These are phyloP conservation scores for Amauroascus niger DNA, from an alignment of 2,329 filamentous ascomycete genomes.

Conservation along the genomic window DNA sequence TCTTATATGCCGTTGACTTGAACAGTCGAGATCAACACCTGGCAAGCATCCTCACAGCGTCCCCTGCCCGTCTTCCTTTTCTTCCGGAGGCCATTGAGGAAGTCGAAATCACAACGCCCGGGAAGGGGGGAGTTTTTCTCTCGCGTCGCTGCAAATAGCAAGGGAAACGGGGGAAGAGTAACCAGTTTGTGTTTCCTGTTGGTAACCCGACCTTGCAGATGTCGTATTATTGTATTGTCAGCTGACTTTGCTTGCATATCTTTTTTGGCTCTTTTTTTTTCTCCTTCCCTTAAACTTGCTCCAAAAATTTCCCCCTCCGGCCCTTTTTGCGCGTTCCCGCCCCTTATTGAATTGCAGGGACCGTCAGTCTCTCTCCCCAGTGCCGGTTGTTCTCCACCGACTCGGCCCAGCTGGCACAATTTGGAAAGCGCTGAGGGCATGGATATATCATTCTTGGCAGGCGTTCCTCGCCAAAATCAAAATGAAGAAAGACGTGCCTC, in stretches of 20 bases:
- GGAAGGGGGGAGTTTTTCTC: neutral
- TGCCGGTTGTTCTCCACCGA: conserved; percentile 11
- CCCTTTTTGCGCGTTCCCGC: conserved; percentile 1
- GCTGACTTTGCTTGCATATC: conserved; percentile 13
- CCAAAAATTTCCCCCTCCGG: neutral
- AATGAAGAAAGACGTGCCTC: conserved; percentile 12
- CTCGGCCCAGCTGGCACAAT: conserved; percentile 2
- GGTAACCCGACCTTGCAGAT: conserved; percentile 11
- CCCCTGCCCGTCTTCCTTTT: conserved; percentile 1
- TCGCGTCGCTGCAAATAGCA: neutral
- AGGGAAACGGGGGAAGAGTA: neutral
- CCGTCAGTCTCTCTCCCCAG: conserved; percentile 5
- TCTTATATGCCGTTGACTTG: conserved; percentile 3
- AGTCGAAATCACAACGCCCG: neutral
- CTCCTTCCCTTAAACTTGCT: neutral
- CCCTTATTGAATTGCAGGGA: conserved; percentile 13
- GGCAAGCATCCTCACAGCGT: conserved; percentile 6
- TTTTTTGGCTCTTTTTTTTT: conserved; percentile 1
- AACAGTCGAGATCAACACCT: conserved; percentile 9
- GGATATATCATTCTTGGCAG: conserved; percentile 18
- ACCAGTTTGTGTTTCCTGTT: conserved; percentile 6
- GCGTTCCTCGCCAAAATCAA: conserved; percentile 13
- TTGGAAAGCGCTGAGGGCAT: conserved; percentile 10
- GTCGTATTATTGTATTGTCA: conserved; percentile 14
- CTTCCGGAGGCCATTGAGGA: neutral